These are phyloP conservation scores for Colletotrichum tabaci DNA, from an alignment of 2,329 filamentous ascomycete genomes.

Conservation along the genomic window DNA sequence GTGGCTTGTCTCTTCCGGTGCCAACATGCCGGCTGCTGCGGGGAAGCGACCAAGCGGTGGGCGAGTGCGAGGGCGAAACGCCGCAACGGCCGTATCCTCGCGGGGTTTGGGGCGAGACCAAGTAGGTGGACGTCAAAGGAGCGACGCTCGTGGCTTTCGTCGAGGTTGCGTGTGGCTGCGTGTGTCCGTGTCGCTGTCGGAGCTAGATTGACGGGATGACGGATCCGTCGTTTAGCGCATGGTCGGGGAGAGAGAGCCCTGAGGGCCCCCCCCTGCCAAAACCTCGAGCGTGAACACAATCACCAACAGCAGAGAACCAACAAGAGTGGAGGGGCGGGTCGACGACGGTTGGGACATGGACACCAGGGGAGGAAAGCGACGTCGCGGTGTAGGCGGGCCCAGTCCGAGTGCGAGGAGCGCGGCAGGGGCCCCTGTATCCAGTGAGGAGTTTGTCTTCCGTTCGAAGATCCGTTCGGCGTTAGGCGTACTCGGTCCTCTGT, in stretches of 20 bases:
- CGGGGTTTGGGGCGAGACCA: not conserved
- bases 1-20: not conserved
- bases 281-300: constrained; percentile 1
- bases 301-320: constrained; percentile 30
- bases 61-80: no score
- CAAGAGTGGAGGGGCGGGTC: constrained; percentile 27
- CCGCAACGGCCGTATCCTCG: constrained; percentile 20
- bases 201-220: constrained; percentile 35
- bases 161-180: no score
- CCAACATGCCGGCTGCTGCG: not conserved
- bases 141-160: constrained; percentile 1
- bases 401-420: not conserved
- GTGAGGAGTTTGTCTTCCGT: constrained; percentile 1
- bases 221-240: constrained; percentile 26
- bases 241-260: not conserved
- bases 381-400: not conserved
- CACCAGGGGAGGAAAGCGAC: not conserved
- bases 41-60: not conserved
- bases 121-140: constrained; percentile 6
- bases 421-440: constrained; percentile 1
- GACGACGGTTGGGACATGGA: constrained; percentile 25
- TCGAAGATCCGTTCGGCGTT: no score
- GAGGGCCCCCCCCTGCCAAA: not conserved
- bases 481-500: no score
- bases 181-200: constrained; percentile 5